These are phyloP conservation scores for Bremia lactucae DNA, from an alignment of 352 stramenopile genomes.

Conservation along the genomic window DNA sequence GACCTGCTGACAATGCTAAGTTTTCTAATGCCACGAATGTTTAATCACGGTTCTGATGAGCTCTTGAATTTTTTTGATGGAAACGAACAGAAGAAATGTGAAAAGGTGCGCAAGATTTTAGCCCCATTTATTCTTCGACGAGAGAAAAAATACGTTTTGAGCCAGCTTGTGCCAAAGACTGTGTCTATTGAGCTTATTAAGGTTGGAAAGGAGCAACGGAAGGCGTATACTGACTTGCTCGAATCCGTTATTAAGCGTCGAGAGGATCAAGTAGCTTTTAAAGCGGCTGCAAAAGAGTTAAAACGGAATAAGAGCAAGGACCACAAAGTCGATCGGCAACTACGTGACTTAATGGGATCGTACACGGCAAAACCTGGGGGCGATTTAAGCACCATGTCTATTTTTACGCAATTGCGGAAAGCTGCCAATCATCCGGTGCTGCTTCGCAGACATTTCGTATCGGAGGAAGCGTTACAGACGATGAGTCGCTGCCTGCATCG, in stretches of 20 bases:
- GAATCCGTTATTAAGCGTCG: slow-evolving; percentile 59
- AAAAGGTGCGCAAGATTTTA: slow-evolving; percentile 88
- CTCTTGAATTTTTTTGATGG: slow-evolving; percentile 76
- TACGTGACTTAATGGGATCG: slow-evolving; percentile 34
- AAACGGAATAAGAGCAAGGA: slow-evolving; percentile 46
- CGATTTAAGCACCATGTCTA: slow-evolving; percentile 39
- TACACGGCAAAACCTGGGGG: slow-evolving; percentile 9
- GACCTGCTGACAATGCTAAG: slow-evolving; percentile 84
- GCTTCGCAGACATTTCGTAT: slow-evolving; percentile 76
- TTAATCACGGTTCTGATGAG: slow-evolving; percentile 74
- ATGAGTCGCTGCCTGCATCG: slow-evolving; percentile 78
- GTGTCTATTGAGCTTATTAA: slow-evolving; percentile 76
- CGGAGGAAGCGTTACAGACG: slow-evolving; percentile 59
- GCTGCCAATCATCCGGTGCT: slow-evolving; percentile 95
- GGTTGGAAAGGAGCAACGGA: slow-evolving; percentile 56
- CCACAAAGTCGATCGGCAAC: slow-evolving; percentile 30
- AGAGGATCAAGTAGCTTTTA: slow-evolving; percentile 30
- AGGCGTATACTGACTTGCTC: slow-evolving; percentile 81
- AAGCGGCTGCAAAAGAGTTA: slow-evolving; percentile 38
- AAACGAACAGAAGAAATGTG: slow-evolving; percentile 65
- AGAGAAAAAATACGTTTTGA: slow-evolving; percentile 93
- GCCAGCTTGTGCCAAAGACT: slow-evolving; percentile 85
- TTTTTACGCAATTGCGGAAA: slow-evolving; percentile 95
- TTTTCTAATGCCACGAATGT: slow-evolving; percentile 89
- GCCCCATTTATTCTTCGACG: slow-evolving; percentile 95